Base-by-base conservation (phyloP, 345 rosid species). In the Orychophragmus violaceus region DNA sequence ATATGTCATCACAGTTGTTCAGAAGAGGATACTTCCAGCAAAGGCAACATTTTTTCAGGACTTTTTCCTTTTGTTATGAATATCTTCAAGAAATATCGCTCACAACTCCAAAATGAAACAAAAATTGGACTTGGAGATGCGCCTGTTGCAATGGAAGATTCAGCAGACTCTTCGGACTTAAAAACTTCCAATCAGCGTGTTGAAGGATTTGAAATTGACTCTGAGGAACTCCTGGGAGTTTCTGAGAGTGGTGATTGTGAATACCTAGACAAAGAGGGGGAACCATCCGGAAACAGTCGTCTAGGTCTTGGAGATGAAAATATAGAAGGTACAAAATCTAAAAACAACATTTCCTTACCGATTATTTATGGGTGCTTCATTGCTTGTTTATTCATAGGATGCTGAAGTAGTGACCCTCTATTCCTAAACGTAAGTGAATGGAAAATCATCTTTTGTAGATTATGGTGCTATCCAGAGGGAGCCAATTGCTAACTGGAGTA, bases 11-110 rank as follows among this genome's bases (percentile, higher is more conserved):
- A 32, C 82, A 89, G 95, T 52, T 79, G 75, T 55, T 39, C 58
- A 46, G 74, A 77, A 36, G 74, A 70, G 10, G 70, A 59, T 45
- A 33, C 76, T 48, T 69, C 80, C 35, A 71, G 60, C 55, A 78
- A 74, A 58, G 79, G 79, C 70, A 77, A 74, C 81, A 72, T 90
- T 45, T 79, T 93, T 18, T 86, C 90, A 24, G 85, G 84, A 75
- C 76, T 90, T 77, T 74, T 88, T 53, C 96, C 97, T 33, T 86
- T 81, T 74, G 79, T 90, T 71, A 68, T 65, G 57, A 80, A 82
- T 66, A 39, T 93, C 61, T 78, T 86, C 25, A 71, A 76, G 72
- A 84, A 64, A 45, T 56, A 75, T 5, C 72, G 67, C 49, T 72
- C 68, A 52, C 77, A 77, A 52, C 60, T 77, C 32, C 76, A 73